Conservation (phyloP, 805 yeast species). For the Candida quercuum region DNA sequence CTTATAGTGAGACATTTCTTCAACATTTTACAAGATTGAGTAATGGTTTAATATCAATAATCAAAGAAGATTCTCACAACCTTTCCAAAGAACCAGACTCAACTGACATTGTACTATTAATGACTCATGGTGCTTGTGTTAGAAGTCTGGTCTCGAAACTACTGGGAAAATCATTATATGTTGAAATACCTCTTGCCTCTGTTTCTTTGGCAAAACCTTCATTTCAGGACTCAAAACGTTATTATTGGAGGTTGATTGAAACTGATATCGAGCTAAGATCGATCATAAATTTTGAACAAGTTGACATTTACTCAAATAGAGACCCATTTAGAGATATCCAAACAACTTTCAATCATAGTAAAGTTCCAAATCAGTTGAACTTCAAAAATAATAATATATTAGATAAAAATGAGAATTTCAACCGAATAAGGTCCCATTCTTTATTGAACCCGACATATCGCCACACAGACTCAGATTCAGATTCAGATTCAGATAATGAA, state of each 20-base stretch:
- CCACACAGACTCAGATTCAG: slow-evolving; percentile 8
- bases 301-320: slow-evolving; percentile 14
- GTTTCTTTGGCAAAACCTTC: slow-evolving; percentile 21
- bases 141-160: slow-evolving; percentile 34
- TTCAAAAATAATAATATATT: slow-evolving; percentile 15
- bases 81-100: slow-evolving; percentile 23
- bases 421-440: slow-evolving; percentile 20
- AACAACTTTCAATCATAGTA: slow-evolving; percentile 14
- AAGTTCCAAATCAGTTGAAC: slow-evolving; percentile 11
- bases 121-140: slow-evolving; percentile 41
- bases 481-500: slow-evolving; percentile 19
- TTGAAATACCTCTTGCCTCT: slow-evolving; percentile 35
- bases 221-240: slow-evolving; percentile 3
- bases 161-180: slow-evolving; percentile 31
- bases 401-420: slow-evolving; percentile 9
- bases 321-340: slow-evolving; percentile 23
- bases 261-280: slow-evolving; percentile 21
- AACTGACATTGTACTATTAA: slow-evolving; percentile 27
- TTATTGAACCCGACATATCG: slow-evolving; percentile 10
- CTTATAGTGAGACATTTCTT: slow-evolving; percentile 34
- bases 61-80: slow-evolving; percentile 25
- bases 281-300: slow-evolving; percentile 6
- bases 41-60: slow-evolving; percentile 27
- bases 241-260: slow-evolving; percentile 19
- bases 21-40: slow-evolving; percentile 32